Evolutionary conservation across 176 grass and related monocot genomes (phyloP).

Genomic region (Aegilops umbellulata): DNA sequence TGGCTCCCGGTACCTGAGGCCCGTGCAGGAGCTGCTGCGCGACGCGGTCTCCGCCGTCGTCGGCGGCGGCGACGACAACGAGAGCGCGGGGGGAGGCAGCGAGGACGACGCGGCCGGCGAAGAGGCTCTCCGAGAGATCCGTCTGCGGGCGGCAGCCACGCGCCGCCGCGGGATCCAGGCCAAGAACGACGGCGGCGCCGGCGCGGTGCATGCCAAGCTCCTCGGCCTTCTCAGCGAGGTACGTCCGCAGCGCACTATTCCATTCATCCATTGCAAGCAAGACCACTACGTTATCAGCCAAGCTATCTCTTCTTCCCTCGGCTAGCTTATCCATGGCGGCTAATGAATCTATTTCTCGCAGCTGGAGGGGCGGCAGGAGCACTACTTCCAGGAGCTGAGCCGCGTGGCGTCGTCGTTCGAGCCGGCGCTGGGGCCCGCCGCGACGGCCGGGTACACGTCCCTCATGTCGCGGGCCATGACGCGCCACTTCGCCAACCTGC

Average conservation of each 20-base stretch:
- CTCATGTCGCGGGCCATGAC: conserved; percentile 92
- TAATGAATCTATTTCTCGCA: conserved; percentile 24
- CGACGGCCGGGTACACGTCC: conserved; percentile 63
- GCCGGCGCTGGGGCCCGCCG: conserved; percentile 48
- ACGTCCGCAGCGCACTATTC: not conserved
- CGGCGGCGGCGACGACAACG: conserved; percentile 31
- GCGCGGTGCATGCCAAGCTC: conserved; percentile 56
- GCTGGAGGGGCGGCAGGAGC: conserved; percentile 75
- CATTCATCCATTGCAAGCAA: not conserved
- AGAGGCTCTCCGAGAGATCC: not conserved
- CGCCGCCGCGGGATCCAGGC: conserved; percentile 11
- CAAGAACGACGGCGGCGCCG: conserved; percentile 2
- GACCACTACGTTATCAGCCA: not conserved
- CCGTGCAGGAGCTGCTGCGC: conserved; percentile 72
- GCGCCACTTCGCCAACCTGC: conserved; percentile 78
- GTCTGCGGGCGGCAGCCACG: not conserved
- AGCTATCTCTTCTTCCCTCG: not conserved
- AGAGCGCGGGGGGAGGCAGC: not conserved
- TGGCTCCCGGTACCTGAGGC: conserved; percentile 63
- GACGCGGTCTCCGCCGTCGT: conserved; percentile 50
- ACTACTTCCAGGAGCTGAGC: conserved; percentile 70
- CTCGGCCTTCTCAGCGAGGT: conserved; percentile 82
- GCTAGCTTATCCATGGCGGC: not conserved
- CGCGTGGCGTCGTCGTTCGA: conserved; percentile 74
- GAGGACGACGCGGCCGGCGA: not conserved